Conservation (phyloP, 208 protist genomes). For the Crithidia acanthocephali region DNA sequence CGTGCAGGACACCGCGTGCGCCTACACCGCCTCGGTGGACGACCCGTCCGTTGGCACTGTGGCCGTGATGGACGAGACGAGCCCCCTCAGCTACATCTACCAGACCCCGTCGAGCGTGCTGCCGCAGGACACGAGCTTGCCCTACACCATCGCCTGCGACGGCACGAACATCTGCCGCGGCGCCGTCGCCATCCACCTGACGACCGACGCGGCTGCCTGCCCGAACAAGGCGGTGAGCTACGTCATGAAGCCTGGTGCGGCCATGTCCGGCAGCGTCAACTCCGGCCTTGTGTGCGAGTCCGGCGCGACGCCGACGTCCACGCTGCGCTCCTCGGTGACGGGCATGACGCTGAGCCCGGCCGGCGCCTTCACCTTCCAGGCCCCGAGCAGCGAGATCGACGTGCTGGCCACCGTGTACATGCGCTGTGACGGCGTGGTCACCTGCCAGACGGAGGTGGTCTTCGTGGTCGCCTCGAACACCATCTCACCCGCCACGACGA, state of each 20-base stretch:
- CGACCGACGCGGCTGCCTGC: constrained; percentile 29
- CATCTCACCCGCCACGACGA: constrained; percentile 23
- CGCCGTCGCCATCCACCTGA: constrained; percentile 34
- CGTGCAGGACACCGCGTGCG: constrained; percentile 28
- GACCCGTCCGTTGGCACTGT: constrained; percentile 35
- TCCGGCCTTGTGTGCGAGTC: constrained; percentile 37
- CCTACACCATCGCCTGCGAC: constrained; percentile 48
- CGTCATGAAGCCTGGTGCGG: constrained; percentile 26
- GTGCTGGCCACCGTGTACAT: constrained; percentile 39
- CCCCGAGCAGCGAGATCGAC: constrained; percentile 46
- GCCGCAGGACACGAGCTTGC: constrained; percentile 28
- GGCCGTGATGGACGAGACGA: constrained; percentile 12
- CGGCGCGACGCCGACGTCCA: constrained; percentile 36
- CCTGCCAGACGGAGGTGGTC: constrained; percentile 50
- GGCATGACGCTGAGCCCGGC: constrained; percentile 20
- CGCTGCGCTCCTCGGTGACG: constrained; percentile 23
- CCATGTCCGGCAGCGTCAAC: constrained; percentile 28
- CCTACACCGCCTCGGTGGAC: constrained; percentile 33
- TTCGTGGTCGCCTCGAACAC: constrained; percentile 45
- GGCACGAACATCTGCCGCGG: constrained; percentile 42
- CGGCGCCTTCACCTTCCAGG: constrained; percentile 52
- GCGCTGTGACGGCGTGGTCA: constrained; percentile 46
- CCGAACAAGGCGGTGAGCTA: constrained; percentile 23
- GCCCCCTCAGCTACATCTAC: constrained; percentile 55
- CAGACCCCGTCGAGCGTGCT: constrained; percentile 14